Conservation (phyloP, 495 filamentous ascomycete genomes). For the Lophiotrema nucula region DNA sequence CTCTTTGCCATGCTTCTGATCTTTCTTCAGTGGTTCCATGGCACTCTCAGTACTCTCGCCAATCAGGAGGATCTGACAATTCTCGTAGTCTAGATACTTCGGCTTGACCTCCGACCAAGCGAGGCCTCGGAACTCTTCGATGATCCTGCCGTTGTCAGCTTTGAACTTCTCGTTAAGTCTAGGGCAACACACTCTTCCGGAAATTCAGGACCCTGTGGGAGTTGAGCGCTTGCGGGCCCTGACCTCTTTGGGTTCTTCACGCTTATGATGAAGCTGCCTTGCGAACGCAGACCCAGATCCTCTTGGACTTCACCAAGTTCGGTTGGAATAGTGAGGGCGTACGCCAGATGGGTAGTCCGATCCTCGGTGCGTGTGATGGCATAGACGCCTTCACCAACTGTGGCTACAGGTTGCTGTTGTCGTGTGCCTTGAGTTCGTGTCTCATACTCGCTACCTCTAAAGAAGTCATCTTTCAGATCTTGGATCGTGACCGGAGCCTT, state of each 20-base stretch:
- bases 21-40: conserved; percentile 52
- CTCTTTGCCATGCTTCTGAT: conserved; percentile 58
- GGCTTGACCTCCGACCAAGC: conserved; percentile 75
- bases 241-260: conserved; percentile 76
- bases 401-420: conserved; percentile 67
- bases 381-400: conserved; percentile 84
- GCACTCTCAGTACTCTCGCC: conserved; percentile 69
- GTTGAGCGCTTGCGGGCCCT: conserved; percentile 59
- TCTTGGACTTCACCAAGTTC: conserved; percentile 70
- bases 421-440: conserved; percentile 76
- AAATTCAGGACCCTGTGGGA: conserved; percentile 69
- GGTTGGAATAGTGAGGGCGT: conserved; percentile 76
- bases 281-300: conserved; percentile 68
- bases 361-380: conserved; percentile 68
- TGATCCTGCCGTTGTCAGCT: conserved; percentile 47
- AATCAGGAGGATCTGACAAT: conserved; percentile 79
- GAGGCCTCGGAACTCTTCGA: conserved; percentile 69
- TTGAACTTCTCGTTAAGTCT: too few relatives aligned
- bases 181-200: conserved; percentile 61
- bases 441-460: conserved; percentile 64
- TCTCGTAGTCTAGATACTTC: conserved; percentile 73
- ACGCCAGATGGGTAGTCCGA: conserved; percentile 72
- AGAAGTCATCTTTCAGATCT: conserved; percentile 70
- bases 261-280: conserved; percentile 75
- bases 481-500: conserved; percentile 65